phyloP scores from a whole-genome alignment of 2,329 filamentous ascomycete species.

The Cladobotryum protrusum region DNA sequence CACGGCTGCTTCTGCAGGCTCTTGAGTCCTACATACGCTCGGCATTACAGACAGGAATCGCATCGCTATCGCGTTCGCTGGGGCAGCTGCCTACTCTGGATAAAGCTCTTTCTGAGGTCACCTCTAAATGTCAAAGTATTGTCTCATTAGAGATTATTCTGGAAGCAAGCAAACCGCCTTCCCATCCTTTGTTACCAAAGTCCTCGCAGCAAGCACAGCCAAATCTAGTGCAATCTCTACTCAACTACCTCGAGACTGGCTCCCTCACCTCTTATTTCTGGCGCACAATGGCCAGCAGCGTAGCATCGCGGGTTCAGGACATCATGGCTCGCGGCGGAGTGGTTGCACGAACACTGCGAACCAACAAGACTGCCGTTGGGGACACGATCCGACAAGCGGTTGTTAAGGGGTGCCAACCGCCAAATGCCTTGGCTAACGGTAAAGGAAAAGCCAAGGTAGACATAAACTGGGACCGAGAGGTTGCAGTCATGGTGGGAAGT shows the following conservation, averaged over 20 bases:
- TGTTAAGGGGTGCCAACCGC: slow-evolving; percentile 64
- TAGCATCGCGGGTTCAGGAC: slow-evolving; percentile 75
- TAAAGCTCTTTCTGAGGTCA: slow-evolving; percentile 72
- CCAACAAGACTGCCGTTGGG: slow-evolving; percentile 66
- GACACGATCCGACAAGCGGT: slow-evolving; percentile 81
- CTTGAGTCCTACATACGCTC: slow-evolving; percentile 79
- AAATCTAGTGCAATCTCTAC: slow-evolving; percentile 64
- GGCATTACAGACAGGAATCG: slow-evolving; percentile 70
- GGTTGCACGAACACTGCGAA: slow-evolving; percentile 70
- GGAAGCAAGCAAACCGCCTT: slow-evolving; percentile 57
- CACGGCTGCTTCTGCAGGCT: slow-evolving; percentile 66
- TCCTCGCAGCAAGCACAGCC: slow-evolving; percentile 28
- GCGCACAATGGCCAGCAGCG: slow-evolving; percentile 74
- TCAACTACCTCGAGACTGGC: slow-evolving; percentile 76
- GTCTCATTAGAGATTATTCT: slow-evolving; percentile 81
- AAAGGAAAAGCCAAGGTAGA: slow-evolving; percentile 41
- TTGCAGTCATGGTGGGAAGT: slow-evolving; percentile 89
- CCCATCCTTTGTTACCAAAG: slow-evolving; percentile 56
- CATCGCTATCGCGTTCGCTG: slow-evolving; percentile 67
- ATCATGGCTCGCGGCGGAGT: slow-evolving; percentile 78
- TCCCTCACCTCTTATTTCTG: slow-evolving; percentile 90
- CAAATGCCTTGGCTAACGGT: slow-evolving; percentile 43
- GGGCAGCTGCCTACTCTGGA: slow-evolving; percentile 77
- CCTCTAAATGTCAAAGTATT: slow-evolving; percentile 80
- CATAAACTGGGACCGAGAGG: slow-evolving; percentile 78